Evolutionary conservation across 495 filamentous ascomycete genomes (phyloP).

Genomic region (Daldinia concentrica): DNA sequence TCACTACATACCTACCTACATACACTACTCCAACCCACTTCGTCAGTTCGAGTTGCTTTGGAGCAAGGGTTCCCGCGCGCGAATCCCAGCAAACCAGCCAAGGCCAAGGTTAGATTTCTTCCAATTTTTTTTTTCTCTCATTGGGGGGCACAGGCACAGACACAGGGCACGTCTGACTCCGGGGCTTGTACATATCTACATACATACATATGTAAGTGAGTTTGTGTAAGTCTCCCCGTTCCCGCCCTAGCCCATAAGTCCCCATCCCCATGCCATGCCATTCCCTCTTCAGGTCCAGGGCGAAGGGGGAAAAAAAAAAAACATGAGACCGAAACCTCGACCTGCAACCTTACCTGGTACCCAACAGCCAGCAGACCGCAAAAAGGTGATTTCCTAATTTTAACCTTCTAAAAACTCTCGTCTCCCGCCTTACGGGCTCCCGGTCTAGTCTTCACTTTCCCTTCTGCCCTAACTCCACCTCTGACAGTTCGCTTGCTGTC

Average conservation of each 20-base stretch:
- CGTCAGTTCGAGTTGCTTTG: conserved; percentile 20
- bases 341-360: too few species aligned
- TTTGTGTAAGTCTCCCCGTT: background rate
- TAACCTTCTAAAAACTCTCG: conserved; percentile 23
- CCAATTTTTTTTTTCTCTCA: conserved; percentile 12
- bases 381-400: conserved; percentile 28
- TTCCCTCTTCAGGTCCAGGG: background rate
- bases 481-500: background rate
- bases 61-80: conserved; percentile 28
- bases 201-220: background rate
- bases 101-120: conserved; percentile 20
- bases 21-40: conserved; percentile 30
- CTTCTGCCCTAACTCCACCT: conserved; percentile 31
- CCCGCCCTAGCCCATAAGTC: background rate
- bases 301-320: conserved; percentile 9
- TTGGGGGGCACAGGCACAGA: too few species aligned
- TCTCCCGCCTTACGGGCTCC: conserved; percentile 23
- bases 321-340: conserved; percentile 27
- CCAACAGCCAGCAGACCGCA: too few species aligned
- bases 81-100: conserved; percentile 22
- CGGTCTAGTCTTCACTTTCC: conserved; percentile 31
- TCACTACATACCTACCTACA: too few species aligned
- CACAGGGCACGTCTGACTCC: too few species aligned
- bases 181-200: conserved; percentile 19
- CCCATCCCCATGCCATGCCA: background rate